Conservation (phyloP, 192 early-diverging fungal species). For the Backusella luteola region DNA sequence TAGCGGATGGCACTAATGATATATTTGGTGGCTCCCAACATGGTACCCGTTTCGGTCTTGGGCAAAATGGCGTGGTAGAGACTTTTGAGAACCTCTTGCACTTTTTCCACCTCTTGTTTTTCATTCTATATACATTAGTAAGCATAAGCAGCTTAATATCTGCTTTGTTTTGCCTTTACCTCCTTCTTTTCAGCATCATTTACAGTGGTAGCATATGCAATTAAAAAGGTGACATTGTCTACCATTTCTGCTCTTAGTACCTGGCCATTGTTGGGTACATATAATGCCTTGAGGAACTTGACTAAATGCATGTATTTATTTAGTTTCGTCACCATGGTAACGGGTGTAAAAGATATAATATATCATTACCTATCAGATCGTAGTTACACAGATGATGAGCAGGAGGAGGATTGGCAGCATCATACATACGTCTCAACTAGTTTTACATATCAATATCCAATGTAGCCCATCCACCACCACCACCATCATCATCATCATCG, state of each 20-base stretch:
- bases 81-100: not conserved
- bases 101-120: not conserved
- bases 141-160: not conserved
- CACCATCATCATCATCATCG: too few relatives aligned
- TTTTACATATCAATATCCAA: not conserved
- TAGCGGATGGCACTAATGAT: conserved; percentile 21
- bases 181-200: conserved; percentile 35
- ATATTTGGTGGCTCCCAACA: conserved; percentile 19
- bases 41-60: conserved; percentile 10
- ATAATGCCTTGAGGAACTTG: conserved; percentile 46
- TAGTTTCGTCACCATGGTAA: not conserved
- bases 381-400: conserved; percentile 37
- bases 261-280: conserved; percentile 46
- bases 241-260: conserved; percentile 51
- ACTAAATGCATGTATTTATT: conserved; percentile 18
- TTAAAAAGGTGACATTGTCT: conserved; percentile 50
- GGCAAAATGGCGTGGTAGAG: not conserved
- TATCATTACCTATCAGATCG: conserved; percentile 32
- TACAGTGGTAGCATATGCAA: conserved; percentile 48
- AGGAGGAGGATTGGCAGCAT: conserved; percentile 40
- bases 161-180: not conserved
- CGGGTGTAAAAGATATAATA: not conserved
- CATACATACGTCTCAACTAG: conserved; percentile 50
- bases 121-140: not conserved
- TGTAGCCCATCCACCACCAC: not conserved